These are phyloP conservation scores for Lanmaoa rubissima DNA, from an alignment of 768 basidiomycete species.

Conservation along the genomic window DNA sequence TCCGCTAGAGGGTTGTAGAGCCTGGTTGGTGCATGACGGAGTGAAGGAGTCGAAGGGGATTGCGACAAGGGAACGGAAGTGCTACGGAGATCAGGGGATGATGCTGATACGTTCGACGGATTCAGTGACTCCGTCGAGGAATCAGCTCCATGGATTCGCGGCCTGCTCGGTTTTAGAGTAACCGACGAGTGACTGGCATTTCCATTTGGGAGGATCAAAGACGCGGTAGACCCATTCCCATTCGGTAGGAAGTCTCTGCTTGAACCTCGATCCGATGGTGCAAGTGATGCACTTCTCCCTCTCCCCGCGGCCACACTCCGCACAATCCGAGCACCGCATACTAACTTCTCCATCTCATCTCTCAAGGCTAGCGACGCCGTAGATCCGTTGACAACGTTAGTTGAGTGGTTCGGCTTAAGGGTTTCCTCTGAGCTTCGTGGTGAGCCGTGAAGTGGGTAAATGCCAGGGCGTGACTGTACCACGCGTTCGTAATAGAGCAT, in stretches of 20 bases:
- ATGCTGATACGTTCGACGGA: constrained; percentile 21
- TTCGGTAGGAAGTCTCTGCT: constrained; percentile 12
- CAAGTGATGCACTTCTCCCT: constrained; percentile 39
- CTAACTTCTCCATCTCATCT: constrained; percentile 17
- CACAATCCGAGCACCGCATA: constrained; percentile 50
- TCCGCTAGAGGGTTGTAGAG: constrained; percentile 17
- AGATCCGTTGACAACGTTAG: constrained; percentile 43
- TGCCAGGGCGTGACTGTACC: constrained; percentile 35
- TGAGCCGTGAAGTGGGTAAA: constrained; percentile 34
- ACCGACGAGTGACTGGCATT: constrained; percentile 18
- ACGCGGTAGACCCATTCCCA: constrained; percentile 6
- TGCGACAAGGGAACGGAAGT: constrained; percentile 10
- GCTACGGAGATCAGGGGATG: constrained; percentile 25
- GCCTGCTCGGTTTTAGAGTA: constrained; percentile 20
- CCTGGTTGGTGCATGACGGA: constrained; percentile 12
- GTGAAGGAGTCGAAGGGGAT: constrained; percentile 12
- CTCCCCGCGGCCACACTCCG: constrained; percentile 52
- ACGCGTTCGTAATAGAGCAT: constrained; percentile 94
- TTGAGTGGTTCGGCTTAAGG: constrained; percentile 46
- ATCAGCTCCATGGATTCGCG: constrained; percentile 10
- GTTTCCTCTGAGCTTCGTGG: constrained; percentile 64
- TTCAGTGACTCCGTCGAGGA: constrained; percentile 7
- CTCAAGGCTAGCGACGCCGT: constrained; percentile 41
- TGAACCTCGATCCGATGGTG: constrained; percentile 31
- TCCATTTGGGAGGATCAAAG: constrained; percentile 25